Base-by-base conservation (phyloP, 768 basidiomycete species). In the Amanita pallidorosea region DNA sequence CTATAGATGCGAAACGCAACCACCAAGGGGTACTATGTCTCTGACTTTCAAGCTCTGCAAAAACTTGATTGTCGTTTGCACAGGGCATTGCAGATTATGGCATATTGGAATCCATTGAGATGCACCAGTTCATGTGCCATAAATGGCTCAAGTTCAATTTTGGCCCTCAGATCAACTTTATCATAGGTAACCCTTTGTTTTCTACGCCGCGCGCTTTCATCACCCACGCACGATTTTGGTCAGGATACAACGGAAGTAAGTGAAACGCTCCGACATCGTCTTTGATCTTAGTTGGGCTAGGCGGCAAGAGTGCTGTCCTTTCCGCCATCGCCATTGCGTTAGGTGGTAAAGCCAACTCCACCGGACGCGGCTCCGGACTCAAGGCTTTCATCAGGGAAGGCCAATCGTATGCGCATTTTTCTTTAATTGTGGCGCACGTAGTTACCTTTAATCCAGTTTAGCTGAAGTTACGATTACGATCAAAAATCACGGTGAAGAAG, bases 61-160 rank as follows among this genome's bases (percentile, higher is more conserved):
- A 45, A 4, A 13, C 41, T 13, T n/a, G n/a, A 23, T 5, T 20
- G 44, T 8, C 47, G n/a, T 18, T 53, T 47, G 23, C 45, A 3
- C n/a, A 95, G 92, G 77, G 73, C 12, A 72, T 88, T 42, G 88
- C 93, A 5, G 85, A 94, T 46, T 79, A 84, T 58, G 95, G 94
- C 4, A 83, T 97, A 56, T 88, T 97, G 54, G 85, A 90, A 58
- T 73, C 75, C 31, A 77, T 96, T 38, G 85, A 92, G 60, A 81
- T 91, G 79, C 75, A 81, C 60, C 85, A 97, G 61, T 98, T 98
- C 68, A 95, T 98, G 93, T 96, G 93, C 65, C 94, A 98, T 68
- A 76, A 81, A 63, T 83, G 75, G 65, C 72, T 93, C 41, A 82
- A 75, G 1, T 89, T 96, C 66, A 75, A 77, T 2, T 91, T 98